Percentiles rank a stretch among this genome's conserved stretches.
Conservation (phyloP, 305 asterid genomes). For the Ruellia speciosa region DNA sequence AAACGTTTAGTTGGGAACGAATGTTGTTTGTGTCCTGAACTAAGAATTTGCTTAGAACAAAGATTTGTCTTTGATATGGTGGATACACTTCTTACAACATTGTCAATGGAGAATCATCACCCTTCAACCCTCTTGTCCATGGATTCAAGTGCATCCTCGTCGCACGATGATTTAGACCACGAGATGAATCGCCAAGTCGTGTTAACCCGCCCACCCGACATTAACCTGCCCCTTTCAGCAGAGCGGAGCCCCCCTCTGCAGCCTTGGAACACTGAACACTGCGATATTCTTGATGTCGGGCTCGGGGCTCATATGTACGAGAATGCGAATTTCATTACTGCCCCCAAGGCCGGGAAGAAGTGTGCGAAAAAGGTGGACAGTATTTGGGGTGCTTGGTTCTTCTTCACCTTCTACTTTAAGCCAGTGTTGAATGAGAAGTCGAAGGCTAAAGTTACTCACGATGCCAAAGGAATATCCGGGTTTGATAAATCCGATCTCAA, state of each 20-base stretch:
- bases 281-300: conserved; percentile 82
- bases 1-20: not conserved
- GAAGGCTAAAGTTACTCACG: conserved; percentile 55
- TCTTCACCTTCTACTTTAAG: conserved; percentile 82
- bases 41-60: conserved; percentile 14
- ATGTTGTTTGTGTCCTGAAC: conserved; percentile 12
- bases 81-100: conserved; percentile 51
- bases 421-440: conserved; percentile 75
- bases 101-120: conserved; percentile 77
- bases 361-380: conserved; percentile 68
- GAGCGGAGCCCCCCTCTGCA: conserved; percentile 76
- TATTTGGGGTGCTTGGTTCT: conserved; percentile 97
- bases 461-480: conserved; percentile 67
- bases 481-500: conserved; percentile 75
- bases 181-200: conserved; percentile 64
- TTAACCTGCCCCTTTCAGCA: conserved; percentile 68
- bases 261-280: conserved; percentile 58
- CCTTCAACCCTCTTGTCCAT: conserved; percentile 81
- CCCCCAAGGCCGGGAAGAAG: conserved; percentile 54
- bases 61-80: conserved; percentile 38
- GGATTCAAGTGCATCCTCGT: conserved; percentile 80
- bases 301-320: conserved; percentile 59
- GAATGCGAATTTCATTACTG: conserved; percentile 42
- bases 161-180: conserved; percentile 69
- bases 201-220: conserved; percentile 76